These are phyloP conservation scores for Rhipidocladum racemiflorum DNA, from an alignment of 176 grass and related monocot species.

Conservation along the genomic window DNA sequence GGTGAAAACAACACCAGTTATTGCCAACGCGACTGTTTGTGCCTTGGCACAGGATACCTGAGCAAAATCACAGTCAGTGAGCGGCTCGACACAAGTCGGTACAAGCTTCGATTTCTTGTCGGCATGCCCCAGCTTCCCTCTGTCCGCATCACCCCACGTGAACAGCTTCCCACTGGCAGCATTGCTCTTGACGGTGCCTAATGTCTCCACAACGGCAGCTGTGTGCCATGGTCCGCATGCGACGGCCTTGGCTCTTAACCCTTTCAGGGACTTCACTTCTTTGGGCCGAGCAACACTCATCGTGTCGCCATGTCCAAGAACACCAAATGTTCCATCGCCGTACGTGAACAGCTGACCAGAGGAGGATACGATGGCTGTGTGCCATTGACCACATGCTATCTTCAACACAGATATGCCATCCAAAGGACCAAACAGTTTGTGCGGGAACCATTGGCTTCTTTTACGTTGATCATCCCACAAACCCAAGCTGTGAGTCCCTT, in stretches of 20 bases:
- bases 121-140: conserved; percentile 75
- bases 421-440: conserved; percentile 51
- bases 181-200: conserved; percentile 61
- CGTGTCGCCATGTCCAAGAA: conserved; percentile 88
- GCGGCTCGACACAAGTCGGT: conserved; percentile 65
- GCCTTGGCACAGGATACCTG: conserved; percentile 70
- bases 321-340: conserved; percentile 88
- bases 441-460: conserved; percentile 80
- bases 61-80: conserved; percentile 79
- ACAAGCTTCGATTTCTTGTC: conserved; percentile 62
- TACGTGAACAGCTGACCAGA: conserved; percentile 77
- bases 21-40: conserved; percentile 67
- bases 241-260: conserved; percentile 64
- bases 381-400: conserved; percentile 89
- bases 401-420: conserved; percentile 71
- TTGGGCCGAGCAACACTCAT: conserved; percentile 56
- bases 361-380: conserved; percentile 79
- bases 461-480: conserved; percentile 34
- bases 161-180: conserved; percentile 82
- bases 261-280: conserved; percentile 83
- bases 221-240: conserved; percentile 97
- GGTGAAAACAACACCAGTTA: conserved; percentile 81
- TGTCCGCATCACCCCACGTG: conserved; percentile 85
- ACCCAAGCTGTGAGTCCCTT: conserved; percentile 42
- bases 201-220: conserved; percentile 80